Evolutionary conservation across 169 alveolate species (phyloP).

Genomic region (Plasmodium gonderi): DNA sequence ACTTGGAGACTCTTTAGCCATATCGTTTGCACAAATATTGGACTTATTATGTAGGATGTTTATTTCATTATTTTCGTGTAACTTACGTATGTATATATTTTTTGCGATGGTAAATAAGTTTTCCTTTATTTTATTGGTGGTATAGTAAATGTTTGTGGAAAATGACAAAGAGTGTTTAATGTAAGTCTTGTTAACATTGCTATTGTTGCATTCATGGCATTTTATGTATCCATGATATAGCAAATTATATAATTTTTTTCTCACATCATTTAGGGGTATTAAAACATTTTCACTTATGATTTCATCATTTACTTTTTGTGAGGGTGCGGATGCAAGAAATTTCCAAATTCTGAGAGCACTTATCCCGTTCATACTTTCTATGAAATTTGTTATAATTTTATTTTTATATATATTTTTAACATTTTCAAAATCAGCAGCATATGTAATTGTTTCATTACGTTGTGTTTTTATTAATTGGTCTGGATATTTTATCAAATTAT

Average conservation of each 20-base stretch:
- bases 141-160: slow-evolving; percentile 26
- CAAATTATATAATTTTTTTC: slow-evolving; percentile 66
- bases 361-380: slow-evolving; percentile 58
- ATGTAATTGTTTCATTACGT: slow-evolving; percentile 34
- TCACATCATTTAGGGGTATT: slow-evolving; percentile 62
- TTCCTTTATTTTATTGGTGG: slow-evolving; percentile 36
- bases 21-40: slow-evolving; percentile 21
- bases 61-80: slow-evolving; percentile 54
- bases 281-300: slow-evolving; percentile 67
- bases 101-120: slow-evolving; percentile 39
- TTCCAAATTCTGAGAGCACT: slow-evolving; percentile 58
- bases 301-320: slow-evolving; percentile 51
- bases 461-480: slow-evolving; percentile 31
- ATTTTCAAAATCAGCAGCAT: slow-evolving; percentile 39
- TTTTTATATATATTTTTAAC: slow-evolving; percentile 42
- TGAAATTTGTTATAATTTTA: slow-evolving; percentile 25
- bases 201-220: slow-evolving; percentile 60
- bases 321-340: slow-evolving; percentile 12
- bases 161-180: slow-evolving; percentile 58
- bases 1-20: background rate
- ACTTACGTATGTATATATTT: slow-evolving; percentile 46
- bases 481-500: slow-evolving; percentile 48
- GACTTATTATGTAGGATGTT: slow-evolving; percentile 48
- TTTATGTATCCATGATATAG: slow-evolving; percentile 55
- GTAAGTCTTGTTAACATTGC: slow-evolving; percentile 26